Percentiles rank a stretch among this genome's conserved stretches.
Conservation (phyloP, 495 filamentous ascomycete species). For the Hypoxylon subgilvum region DNA sequence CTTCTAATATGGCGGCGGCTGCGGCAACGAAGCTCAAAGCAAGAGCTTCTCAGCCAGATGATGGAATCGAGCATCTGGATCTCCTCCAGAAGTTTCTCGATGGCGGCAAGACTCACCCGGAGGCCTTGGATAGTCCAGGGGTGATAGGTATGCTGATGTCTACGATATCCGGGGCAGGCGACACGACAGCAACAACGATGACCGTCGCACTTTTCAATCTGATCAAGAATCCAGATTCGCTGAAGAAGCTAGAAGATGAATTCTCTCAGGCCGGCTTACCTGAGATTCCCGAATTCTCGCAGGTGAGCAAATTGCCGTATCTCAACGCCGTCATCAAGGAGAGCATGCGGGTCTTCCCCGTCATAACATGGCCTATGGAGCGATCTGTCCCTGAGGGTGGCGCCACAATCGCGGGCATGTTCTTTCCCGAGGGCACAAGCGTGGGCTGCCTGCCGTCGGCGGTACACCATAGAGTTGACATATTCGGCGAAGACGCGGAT, state of each 20-base stretch:
- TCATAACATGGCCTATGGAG: slow-evolving; percentile 58
- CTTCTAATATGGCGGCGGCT: slow-evolving; percentile 22
- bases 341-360: slow-evolving; percentile 60
- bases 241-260: slow-evolving; percentile 57
- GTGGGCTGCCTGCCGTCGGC: slow-evolving; percentile 45
- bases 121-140: slow-evolving; percentile 40
- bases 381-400: slow-evolving; percentile 61
- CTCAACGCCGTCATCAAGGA: slow-evolving; percentile 68
- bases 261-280: slow-evolving; percentile 45
- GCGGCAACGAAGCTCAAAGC: slow-evolving; percentile 26
- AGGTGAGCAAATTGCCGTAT: slow-evolving; percentile 53
- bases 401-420: slow-evolving; percentile 55
- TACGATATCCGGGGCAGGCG: slow-evolving; percentile 62
- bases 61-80: slow-evolving; percentile 3
- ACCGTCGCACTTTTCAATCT: slow-evolving; percentile 59
- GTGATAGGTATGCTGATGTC: slow-evolving; percentile 48
- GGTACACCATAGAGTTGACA: slow-evolving; percentile 53
- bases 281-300: slow-evolving; percentile 21
- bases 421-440: slow-evolving; percentile 55
- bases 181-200: slow-evolving; percentile 61
- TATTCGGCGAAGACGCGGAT: slow-evolving; percentile 61
- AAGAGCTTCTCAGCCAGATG: not conserved
- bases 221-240: slow-evolving; percentile 50
- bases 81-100: slow-evolving; percentile 36
- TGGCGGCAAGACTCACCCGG: slow-evolving; percentile 33